Percentiles rank a stretch among this genome's conserved stretches.
Evolutionary conservation across 2,329 filamentous ascomycete species (phyloP).

Genomic region (Beauveria australis): DNA sequence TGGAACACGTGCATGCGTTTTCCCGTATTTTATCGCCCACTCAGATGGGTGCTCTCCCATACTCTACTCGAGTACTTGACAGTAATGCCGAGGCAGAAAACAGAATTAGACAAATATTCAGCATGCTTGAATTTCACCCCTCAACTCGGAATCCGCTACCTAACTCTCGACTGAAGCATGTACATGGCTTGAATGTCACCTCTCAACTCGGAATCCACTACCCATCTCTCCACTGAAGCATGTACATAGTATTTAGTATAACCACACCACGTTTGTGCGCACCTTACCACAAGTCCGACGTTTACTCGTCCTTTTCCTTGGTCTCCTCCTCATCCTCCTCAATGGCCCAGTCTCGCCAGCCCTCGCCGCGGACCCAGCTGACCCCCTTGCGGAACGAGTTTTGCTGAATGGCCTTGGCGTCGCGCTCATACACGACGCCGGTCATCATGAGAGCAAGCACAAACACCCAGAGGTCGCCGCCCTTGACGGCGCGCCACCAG

Average conservation of each 20-base stretch:
- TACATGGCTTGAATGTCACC: neutral
- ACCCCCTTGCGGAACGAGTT: conserved; percentile 61
- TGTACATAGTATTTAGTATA: neutral
- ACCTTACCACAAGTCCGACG: no score
- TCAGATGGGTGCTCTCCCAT: neutral
- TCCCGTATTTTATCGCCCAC: neutral
- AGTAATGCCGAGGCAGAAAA: neutral
- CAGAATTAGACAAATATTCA: neutral
- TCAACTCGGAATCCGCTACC: neutral
- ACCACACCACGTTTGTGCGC: no score
- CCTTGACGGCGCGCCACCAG: conserved; percentile 76
- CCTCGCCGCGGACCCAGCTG: conserved; percentile 66
- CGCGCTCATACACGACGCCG: conserved; percentile 67
- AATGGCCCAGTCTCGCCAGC: conserved; percentile 60
- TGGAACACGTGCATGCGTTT: neutral
- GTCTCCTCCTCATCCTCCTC: conserved; percentile 36
- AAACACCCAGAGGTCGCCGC: conserved; percentile 80
- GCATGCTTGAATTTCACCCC: neutral
- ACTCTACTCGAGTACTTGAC: neutral
- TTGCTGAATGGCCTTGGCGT: conserved; percentile 60
- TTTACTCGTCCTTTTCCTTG: conserved; percentile 23
- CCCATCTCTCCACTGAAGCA: neutral
- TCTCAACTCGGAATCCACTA: neutral
- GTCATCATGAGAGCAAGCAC: conserved; percentile 70
- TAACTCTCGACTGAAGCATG: neutral